Conservation (phyloP, 176 grass and related monocot species). For the Juncus effusus region DNA sequence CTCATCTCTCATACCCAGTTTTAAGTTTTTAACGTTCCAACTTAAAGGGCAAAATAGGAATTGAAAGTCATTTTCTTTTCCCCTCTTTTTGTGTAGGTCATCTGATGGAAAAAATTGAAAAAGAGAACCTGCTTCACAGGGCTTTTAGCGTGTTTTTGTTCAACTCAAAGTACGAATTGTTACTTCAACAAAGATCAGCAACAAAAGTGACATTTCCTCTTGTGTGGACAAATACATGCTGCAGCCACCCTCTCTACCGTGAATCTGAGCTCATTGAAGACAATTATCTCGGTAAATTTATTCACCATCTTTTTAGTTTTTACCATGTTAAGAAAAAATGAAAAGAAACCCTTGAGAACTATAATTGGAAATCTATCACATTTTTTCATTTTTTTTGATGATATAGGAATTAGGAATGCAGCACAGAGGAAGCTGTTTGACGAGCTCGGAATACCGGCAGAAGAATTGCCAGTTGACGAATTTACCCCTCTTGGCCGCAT, state of each 20-base stretch:
- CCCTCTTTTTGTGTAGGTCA: slow-evolving; percentile 46
- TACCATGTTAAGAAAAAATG: background rate
- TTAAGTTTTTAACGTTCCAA: background rate
- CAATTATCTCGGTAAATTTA: slow-evolving; percentile 48
- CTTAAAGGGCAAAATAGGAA: background rate
- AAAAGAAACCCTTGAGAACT: background rate
- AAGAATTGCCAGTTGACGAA: slow-evolving; percentile 68
- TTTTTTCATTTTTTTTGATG: background rate
- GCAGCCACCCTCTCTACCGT: slow-evolving; percentile 82
- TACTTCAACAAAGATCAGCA: slow-evolving; percentile 78
- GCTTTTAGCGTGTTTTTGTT: slow-evolving; percentile 91
- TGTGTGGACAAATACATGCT: slow-evolving; percentile 89
- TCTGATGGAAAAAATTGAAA: slow-evolving; percentile 92
- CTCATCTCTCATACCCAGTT: slow-evolving; percentile 1
- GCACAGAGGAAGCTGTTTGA: slow-evolving; percentile 84
- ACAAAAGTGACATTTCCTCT: slow-evolving; percentile 94
- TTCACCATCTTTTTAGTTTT: too few species aligned
- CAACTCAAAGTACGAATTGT: slow-evolving; percentile 80
- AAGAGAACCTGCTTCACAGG: slow-evolving; percentile 66
- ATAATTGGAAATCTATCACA: background rate
- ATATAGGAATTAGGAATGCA: slow-evolving; percentile 75
- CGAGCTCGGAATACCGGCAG: slow-evolving; percentile 70
- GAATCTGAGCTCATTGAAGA: slow-evolving; percentile 85
- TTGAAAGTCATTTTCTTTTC: background rate
- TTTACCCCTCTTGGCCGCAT: slow-evolving; percentile 78